Evolutionary conservation across 2,329 filamentous ascomycete species (phyloP).

Genomic region (Ophioceras dolichostomum): DNA sequence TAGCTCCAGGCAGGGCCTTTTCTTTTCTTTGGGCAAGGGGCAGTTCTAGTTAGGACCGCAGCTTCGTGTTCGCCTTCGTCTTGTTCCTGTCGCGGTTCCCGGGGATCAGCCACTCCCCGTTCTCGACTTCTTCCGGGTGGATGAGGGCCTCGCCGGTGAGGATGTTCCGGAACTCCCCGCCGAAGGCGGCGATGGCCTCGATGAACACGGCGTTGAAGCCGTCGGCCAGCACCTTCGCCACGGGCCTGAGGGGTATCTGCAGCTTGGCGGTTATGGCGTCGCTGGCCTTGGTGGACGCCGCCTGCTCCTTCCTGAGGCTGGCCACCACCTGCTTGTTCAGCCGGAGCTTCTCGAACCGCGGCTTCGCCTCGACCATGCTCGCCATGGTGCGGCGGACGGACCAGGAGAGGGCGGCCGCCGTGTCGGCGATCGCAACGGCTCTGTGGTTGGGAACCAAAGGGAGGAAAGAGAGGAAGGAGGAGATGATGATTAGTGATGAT

Average conservation of each 20-base stretch:
- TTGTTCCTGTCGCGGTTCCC: no score
- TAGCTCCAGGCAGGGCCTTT: no score
- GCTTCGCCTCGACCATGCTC: constrained; percentile 25
- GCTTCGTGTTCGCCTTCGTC: no score
- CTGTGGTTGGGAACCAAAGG: no score
- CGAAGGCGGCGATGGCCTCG: constrained; percentile 17
- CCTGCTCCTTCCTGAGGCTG: constrained; percentile 26
- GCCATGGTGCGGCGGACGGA: constrained; percentile 25
- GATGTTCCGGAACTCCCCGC: no score
- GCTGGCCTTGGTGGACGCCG: constrained; percentile 24
- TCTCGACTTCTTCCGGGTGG: no score
- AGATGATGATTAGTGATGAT: no score
- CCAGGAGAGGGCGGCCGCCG: constrained; percentile 20
- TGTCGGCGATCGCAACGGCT: constrained; percentile 23
- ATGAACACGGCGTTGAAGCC: constrained; percentile 26
- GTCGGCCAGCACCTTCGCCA: constrained; percentile 21
- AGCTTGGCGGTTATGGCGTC: constrained; percentile 25
- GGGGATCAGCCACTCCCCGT: no score
- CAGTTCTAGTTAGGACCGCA: no score
- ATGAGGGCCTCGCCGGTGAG: no score
- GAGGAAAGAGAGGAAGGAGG: background rate
- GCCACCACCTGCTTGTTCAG: constrained; percentile 28
- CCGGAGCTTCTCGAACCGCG: constrained; percentile 28
- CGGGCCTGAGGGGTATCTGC: constrained; percentile 16
- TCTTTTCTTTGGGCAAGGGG: no score